Evolutionary conservation across 2,329 filamentous ascomycete species (phyloP), one percentile per base, ranked within the genome.

Genomic region (Xylariaceae sp.): DNA sequence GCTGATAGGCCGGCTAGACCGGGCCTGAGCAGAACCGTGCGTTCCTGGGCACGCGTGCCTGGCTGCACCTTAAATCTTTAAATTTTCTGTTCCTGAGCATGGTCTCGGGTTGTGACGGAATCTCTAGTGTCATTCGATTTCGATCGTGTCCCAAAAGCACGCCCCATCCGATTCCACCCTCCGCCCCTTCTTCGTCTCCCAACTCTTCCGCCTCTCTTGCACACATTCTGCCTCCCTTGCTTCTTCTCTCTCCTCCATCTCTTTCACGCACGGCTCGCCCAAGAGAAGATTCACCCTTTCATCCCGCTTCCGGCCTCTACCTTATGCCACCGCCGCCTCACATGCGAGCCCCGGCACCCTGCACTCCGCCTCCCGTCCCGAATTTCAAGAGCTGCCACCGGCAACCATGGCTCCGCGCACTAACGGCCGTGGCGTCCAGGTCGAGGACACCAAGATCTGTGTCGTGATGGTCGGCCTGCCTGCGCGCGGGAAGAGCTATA

Each of bases 381-480:
- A 31, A 31, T 39, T 36, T 34, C 22, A 27, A 32, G 33, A 33
- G 32, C 27, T 32, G 29, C 31, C 29, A 15, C 16, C 31, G 6
- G 51, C 47, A 51, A 50, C 15, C 33, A 57, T 57, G 53, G 51
- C 52, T 42, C 51, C 49, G 33, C 38, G 40, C 56, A 66, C 69
- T 68, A 80, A 80, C 59, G 79, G 82, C 47, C 65, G 76, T 51
- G 83, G 81, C 53, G 74, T 89, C 45, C 83, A 94, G 85, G 85
- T 84, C 51, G 90, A 96, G 69, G 88, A 95, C 62, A 90, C 86
- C 40, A 86, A 85, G 60, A 93, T 98, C 67, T 96, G 90, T 61
- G 89, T 98, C 45, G 88, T 98, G 52, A 96, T 98, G 92, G 92
- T 98, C 40, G 92, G 92, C 47, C 72, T 98, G 57, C 92, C 92